These are phyloP conservation scores for Cyberlindnera saturnus DNA, from an alignment of 805 yeast species.

Conservation along the genomic window DNA sequence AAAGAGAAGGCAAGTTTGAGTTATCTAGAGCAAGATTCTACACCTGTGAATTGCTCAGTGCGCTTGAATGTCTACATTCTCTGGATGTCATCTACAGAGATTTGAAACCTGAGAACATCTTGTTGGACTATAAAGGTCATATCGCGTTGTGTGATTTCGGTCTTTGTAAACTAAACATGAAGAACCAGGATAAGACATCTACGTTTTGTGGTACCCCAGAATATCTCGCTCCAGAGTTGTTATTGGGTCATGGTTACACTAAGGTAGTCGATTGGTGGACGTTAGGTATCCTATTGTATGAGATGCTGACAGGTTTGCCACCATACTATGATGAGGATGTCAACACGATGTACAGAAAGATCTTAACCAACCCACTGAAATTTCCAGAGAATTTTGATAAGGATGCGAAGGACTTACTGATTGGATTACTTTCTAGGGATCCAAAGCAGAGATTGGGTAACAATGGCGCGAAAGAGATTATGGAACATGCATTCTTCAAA, in stretches of 20 bases:
- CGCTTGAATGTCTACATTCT: conserved; percentile 86
- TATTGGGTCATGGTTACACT: conserved; percentile 90
- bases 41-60: conserved; percentile 89
- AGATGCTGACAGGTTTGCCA: conserved; percentile 95
- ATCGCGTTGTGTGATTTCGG: conserved; percentile 98
- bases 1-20: conserved; percentile 83
- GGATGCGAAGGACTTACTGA: conserved; percentile 76
- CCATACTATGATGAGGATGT: conserved; percentile 96
- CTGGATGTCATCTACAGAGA: conserved; percentile 93
- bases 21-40: conserved; percentile 88
- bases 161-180: conserved; percentile 92
- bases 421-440: conserved; percentile 74
- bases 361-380: conserved; percentile 78
- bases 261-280: conserved; percentile 99
- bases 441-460: conserved; percentile 73
- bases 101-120: conserved; percentile 91
- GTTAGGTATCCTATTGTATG: conserved; percentile 85
- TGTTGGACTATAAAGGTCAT: conserved; percentile 94
- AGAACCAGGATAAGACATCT: conserved; percentile 75
- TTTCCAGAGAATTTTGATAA: conserved; percentile 86
- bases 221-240: conserved; percentile 90
- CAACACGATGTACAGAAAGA: conserved; percentile 89
- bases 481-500: conserved; percentile 76
- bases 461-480: conserved; percentile 80
- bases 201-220: conserved; percentile 99